Evolutionary conservation across 2,329 filamentous ascomycete species (phyloP).

Genomic region (Calonectria leucothoes): DNA sequence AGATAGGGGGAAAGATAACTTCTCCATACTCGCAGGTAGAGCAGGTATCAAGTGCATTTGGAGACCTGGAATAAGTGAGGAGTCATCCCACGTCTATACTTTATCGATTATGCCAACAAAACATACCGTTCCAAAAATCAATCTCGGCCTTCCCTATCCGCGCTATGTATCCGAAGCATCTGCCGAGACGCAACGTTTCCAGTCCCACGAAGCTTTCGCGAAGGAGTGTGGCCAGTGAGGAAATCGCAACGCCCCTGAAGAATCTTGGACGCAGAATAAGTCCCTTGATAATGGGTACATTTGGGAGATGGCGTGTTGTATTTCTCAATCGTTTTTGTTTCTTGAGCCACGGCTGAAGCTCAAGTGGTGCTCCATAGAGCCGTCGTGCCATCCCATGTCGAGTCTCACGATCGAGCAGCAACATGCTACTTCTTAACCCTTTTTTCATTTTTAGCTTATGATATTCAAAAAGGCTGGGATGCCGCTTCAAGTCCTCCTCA

Average conservation of each 20-base stretch:
- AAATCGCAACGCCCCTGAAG: constrained; percentile 11
- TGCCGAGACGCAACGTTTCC: constrained; percentile 18
- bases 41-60: constrained; percentile 5
- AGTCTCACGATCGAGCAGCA: background rate
- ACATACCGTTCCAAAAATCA: constrained; percentile 11
- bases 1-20: background rate
- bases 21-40: constrained; percentile 13
- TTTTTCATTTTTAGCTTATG: too few species aligned
- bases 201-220: constrained; percentile 28
- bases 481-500: constrained; percentile 12
- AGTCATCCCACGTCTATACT: background rate
- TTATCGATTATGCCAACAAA: too few species aligned
- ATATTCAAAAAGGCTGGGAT: background rate
- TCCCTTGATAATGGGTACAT: constrained; percentile 22
- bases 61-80: constrained; percentile 16
- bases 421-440: background rate
- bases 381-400: background rate
- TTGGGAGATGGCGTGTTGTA: constrained; percentile 7
- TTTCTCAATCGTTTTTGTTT: background rate
- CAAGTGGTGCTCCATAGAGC: constrained; percentile 20
- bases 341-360: constrained; percentile 14
- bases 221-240: constrained; percentile 20
- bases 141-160: background rate
- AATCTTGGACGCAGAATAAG: constrained; percentile 18
- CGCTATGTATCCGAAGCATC: background rate